phyloP scores from a whole-genome alignment of 2,329 filamentous ascomycete species.

The Talaromyces piceae region DNA sequence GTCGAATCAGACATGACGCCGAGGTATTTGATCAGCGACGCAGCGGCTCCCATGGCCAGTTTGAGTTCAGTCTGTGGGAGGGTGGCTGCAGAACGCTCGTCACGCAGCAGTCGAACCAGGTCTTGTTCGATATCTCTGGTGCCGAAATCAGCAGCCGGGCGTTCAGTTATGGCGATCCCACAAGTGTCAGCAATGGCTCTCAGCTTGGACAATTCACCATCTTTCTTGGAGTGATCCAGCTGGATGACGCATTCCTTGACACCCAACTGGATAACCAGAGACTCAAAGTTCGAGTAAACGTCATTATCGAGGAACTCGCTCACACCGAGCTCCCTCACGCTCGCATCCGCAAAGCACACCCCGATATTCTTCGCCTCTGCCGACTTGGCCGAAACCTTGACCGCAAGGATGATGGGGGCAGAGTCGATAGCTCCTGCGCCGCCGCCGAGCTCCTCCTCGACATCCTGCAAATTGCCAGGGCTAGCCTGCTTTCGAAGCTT shows the following conservation, averaged over 20 bases:
- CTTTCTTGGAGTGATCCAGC: slow-evolving; percentile 69
- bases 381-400: slow-evolving; percentile 86
- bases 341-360: slow-evolving; percentile 96
- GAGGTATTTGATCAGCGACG: slow-evolving; percentile 90
- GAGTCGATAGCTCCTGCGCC: slow-evolving; percentile 62
- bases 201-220: slow-evolving; percentile 81
- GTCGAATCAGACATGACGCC: slow-evolving; percentile 81
- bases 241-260: slow-evolving; percentile 91
- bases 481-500: slow-evolving; percentile 87
- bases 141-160: slow-evolving; percentile 68
- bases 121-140: slow-evolving; percentile 95
- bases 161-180: slow-evolving; percentile 80
- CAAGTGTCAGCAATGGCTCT: slow-evolving; percentile 86
- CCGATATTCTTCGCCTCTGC: slow-evolving; percentile 79
- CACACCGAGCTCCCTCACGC: slow-evolving; percentile 87
- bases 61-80: slow-evolving; percentile 89
- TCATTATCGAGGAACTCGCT: slow-evolving; percentile 99
- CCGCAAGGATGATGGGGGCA: slow-evolving; percentile 87
- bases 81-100: slow-evolving; percentile 68
- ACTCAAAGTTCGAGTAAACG: slow-evolving; percentile 95
- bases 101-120: slow-evolving; percentile 75
- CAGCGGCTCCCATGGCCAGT: slow-evolving; percentile 89
- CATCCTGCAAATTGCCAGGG: slow-evolving; percentile 90
- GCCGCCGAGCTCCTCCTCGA: slow-evolving; percentile 84
- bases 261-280: slow-evolving; percentile 88